These are phyloP conservation scores for Trichoderma asperellum DNA, from an alignment of 2,329 filamentous ascomycete genomes.

Conservation along the genomic window DNA sequence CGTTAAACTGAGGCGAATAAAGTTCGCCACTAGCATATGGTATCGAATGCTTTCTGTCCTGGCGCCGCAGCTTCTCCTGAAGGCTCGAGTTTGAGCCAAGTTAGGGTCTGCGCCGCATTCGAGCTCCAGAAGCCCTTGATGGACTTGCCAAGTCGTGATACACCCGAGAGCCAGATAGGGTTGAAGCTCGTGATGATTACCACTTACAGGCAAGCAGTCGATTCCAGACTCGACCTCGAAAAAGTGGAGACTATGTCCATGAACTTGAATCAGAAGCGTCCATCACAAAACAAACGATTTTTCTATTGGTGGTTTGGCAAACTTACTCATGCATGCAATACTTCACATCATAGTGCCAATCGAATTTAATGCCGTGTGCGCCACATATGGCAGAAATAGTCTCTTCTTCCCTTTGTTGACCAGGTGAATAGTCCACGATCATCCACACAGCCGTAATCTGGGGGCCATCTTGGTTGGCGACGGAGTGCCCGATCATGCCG, in stretches of 20 bases:
- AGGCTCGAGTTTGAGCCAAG: slow-evolving; percentile 55
- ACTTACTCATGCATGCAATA: slow-evolving; percentile 79
- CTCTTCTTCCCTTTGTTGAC: slow-evolving; percentile 69
- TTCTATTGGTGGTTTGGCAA: neutral
- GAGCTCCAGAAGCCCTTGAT: slow-evolving; percentile 67
- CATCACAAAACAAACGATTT: neutral
- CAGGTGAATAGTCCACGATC: slow-evolving; percentile 69
- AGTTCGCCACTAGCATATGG: slow-evolving; percentile 78
- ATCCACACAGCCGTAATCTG: slow-evolving; percentile 71
- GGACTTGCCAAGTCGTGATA: slow-evolving; percentile 73
- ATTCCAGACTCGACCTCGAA: slow-evolving; percentile 40
- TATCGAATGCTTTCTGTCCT: slow-evolving; percentile 72
- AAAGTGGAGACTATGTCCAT: slow-evolving; percentile 49
- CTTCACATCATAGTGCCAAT: slow-evolving; percentile 74
- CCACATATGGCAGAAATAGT: slow-evolving; percentile 58
- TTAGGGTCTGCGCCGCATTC: slow-evolving; percentile 62
- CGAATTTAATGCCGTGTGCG: slow-evolving; percentile 60
- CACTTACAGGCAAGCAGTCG: slow-evolving; percentile 63
- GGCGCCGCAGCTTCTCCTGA: slow-evolving; percentile 70
- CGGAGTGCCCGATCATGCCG: slow-evolving; percentile 57
- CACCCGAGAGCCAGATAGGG: slow-evolving; percentile 73
- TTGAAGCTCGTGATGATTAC: slow-evolving; percentile 76
- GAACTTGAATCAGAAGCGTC: too few relatives aligned
- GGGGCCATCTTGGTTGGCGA: slow-evolving; percentile 43
- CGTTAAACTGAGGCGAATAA: slow-evolving; percentile 74